Base-by-base conservation (phyloP, 2,329 filamentous ascomycete genomes). In the Claviceps spartinae region DNA sequence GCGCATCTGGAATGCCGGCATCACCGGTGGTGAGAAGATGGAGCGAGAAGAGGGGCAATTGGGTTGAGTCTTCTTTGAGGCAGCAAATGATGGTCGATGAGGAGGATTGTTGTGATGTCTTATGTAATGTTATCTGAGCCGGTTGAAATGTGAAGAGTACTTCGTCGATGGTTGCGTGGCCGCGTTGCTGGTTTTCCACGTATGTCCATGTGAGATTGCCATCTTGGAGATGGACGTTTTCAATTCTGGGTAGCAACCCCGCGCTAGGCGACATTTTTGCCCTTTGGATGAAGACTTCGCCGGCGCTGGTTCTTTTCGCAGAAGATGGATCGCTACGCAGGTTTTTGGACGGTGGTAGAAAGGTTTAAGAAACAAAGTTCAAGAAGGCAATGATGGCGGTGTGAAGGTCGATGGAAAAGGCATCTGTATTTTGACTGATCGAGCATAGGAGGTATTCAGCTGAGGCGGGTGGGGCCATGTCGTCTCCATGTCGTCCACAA, bases 61-160 rank as follows among this genome's bases (percentile, higher is more conserved):
- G 62, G 4, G 58, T 62, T 4, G 58, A 44, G 6, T 63, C 58
- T 55, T 74, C 69, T 3, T 59, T 54, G 6, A 79, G 62, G 24
- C 64, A 64, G 56, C 69, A 65, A 5, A 77, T 60, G 22, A 69
- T 52, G 52, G 26, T 6, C 3, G 43, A 3, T n/a, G 43, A 22
- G n/a, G 24, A 30, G 18, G 44, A 11, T 18, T 16, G 18, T 36
- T 20, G 53, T 8, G 34, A 38, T 22, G 45, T 34, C 9, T 34
- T 34, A 1, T 34, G 14, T 30, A 16, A 16, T 13, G 18, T 4
- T 6, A 22, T 30, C 26, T 8, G 34, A 38, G 1, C 49, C 22
- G 30, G 53, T 37, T 13, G 52, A 1, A 65, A 47, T 24, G 62
- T 52, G 41, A 67, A 62, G 14, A 69, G 24, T 3, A 69, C 18